Conservation (phyloP, 148 eudicot species). For the Diospyros kaki region DNA sequence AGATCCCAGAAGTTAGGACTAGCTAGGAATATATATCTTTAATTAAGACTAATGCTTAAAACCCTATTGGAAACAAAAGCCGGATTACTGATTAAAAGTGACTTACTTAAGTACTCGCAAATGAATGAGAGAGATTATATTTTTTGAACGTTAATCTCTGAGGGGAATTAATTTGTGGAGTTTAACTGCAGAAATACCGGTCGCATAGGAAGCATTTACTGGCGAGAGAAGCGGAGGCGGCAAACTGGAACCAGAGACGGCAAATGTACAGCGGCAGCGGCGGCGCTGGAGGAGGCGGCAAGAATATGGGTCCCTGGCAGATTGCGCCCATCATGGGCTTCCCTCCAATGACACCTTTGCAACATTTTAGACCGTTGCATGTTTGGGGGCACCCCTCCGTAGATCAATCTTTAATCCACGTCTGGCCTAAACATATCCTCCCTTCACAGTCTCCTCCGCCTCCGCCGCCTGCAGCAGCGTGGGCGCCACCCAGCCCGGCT, state of each 20-base stretch:
- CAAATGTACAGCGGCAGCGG: slow-evolving; percentile 50
- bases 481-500: slow-evolving; percentile 39
- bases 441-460: slow-evolving; percentile 35
- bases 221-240: slow-evolving; percentile 91
- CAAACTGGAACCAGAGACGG: slow-evolving; percentile 75
- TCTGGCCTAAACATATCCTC: slow-evolving; percentile 58
- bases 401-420: slow-evolving; percentile 50
- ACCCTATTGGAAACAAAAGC: no score
- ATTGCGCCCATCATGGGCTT: slow-evolving; percentile 59
- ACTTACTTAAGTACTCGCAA: no score
- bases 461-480: slow-evolving; percentile 30
- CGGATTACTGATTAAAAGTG: no score
- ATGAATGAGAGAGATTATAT: no score
- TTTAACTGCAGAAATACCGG: slow-evolving; percentile 65
- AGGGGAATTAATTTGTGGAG: no score
- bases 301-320: slow-evolving; percentile 46
- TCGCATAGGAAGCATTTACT: slow-evolving; percentile 83
- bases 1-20: no score
- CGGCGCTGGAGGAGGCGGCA: slow-evolving; percentile 33
- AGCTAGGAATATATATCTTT: no score
- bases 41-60: no score
- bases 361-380: slow-evolving; percentile 71
- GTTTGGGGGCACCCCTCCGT: slow-evolving; percentile 95
- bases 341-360: slow-evolving; percentile 58
- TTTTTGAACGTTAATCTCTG: no score